Evolutionary conservation across 306 rosid species (phyloP).

Genomic region (Prunus fruticosa): DNA sequence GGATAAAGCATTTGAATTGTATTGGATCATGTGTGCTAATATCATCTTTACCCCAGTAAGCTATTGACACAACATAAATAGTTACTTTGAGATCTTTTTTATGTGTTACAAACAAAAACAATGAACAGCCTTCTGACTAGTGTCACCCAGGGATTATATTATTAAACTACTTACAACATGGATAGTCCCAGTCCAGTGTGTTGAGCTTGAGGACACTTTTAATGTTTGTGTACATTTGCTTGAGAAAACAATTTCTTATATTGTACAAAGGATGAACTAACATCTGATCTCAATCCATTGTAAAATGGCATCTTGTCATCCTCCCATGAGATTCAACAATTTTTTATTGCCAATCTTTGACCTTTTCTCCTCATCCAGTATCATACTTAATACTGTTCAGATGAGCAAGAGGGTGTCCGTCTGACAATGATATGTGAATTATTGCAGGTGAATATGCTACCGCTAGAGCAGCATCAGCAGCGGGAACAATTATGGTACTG

Average conservation of each 20-base stretch:
- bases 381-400: neutral
- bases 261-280: neutral
- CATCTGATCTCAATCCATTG: neutral
- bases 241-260: neutral
- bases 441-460: conserved; percentile 81
- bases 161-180: neutral
- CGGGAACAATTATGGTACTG: conserved; percentile 78
- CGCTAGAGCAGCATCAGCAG: conserved; percentile 86
- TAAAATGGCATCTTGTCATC: neutral
- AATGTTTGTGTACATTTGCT: neutral
- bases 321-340: too few species aligned
- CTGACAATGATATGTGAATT: conserved; percentile 14
- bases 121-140: neutral
- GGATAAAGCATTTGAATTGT: neutral
- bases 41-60: neutral
- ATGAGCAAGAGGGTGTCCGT: conserved; percentile 9
- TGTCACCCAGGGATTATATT: neutral
- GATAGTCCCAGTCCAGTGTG: neutral
- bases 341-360: too few species aligned
- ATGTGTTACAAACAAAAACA: neutral
- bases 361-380: neutral
- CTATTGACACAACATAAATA: neutral
- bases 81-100: neutral
- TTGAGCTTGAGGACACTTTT: neutral
- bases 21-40: neutral